Conservation (phyloP, 2,329 filamentous ascomycete genomes). For the Colletotrichum sp. region DNA sequence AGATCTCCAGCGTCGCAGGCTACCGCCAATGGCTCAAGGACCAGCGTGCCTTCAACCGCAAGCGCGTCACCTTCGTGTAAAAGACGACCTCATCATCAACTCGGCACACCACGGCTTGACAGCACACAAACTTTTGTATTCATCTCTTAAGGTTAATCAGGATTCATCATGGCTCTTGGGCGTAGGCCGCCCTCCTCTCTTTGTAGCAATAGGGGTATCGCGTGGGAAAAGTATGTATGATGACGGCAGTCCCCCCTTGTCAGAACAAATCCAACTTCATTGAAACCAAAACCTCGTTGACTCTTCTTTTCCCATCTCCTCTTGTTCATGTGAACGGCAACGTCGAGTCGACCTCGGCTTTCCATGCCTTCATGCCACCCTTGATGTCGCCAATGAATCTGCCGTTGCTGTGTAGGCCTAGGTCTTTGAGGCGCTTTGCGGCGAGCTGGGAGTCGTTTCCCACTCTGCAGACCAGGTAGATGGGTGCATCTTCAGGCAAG, state of each 20-base stretch:
- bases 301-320: not conserved
- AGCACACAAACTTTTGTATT: not conserved
- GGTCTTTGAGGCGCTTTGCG: constrained; percentile 67
- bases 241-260: constrained; percentile 29
- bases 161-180: constrained; percentile 11
- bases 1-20: constrained; percentile 90
- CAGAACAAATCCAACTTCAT: constrained; percentile 24
- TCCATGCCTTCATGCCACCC: constrained; percentile 78
- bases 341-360: constrained; percentile 65
- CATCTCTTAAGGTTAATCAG: constrained; percentile 4
- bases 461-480: constrained; percentile 76
- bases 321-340: constrained; percentile 54
- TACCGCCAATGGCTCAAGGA: constrained; percentile 98
- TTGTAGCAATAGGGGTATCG: constrained; percentile 12
- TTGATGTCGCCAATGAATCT: constrained; percentile 72
- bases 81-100: not conserved
- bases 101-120: not conserved
- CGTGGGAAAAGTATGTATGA: constrained; percentile 25
- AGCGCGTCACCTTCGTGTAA: constrained; percentile 72
- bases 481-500: constrained; percentile 50
- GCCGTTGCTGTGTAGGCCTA: constrained; percentile 57
- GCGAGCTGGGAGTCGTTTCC: constrained; percentile 82
- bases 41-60: constrained; percentile 95
- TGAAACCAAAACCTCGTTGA: not conserved
- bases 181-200: constrained; percentile 8